Base-by-base conservation (phyloP, 208 protist species). In the Leishmania aethiopica region DNA sequence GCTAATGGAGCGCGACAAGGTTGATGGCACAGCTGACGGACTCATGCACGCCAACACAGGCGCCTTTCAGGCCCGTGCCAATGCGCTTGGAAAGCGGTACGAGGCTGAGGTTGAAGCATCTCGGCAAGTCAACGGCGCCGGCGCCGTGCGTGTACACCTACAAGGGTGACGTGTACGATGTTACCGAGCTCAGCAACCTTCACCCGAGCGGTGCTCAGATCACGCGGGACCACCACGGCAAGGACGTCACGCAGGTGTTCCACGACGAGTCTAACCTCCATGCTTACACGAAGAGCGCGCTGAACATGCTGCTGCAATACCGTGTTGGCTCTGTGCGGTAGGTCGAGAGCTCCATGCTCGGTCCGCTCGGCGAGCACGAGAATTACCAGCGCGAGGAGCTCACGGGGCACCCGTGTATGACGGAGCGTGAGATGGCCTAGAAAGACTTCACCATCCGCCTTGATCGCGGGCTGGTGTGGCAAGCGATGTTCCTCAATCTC, bases 131-230 rank as follows among this genome's bases (percentile, higher is more conserved):
- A 0, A 70, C 62, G 35, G 40, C 37, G 0, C 80, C 79, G 1
- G 55, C 71, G 28, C 86, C 87, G 28, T 90, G 84, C 78, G 62
- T 84, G 75, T 86, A 84, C 82, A 62, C 91, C 32, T 95, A 94
- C 86, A 90, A 88, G 78, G 80, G 82, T 32, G 70, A 51, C 42
- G 92, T 98, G 13, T 98, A 96, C 86, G 91, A 98, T 78, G 87
- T 94, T 5, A 93, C 94, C 11, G 87, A 96, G 49, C 96, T 98
- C 72, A 81, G 92, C 40, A 82, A 78, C 35, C 85, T 59, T 2
- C 95, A 98, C 82, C 94, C 96, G 10, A 93, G 96, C 71, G 96
- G 96, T 53, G 75, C 42, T 0, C 62, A 72, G 7, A 87, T 93
- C 55, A 92, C 97, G 62, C 67, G 88, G 42, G 77, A 88, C 57